Evolutionary conservation across 352 stramenopile species (phyloP).

Genomic region (Nothophytophthora sp.): DNA sequence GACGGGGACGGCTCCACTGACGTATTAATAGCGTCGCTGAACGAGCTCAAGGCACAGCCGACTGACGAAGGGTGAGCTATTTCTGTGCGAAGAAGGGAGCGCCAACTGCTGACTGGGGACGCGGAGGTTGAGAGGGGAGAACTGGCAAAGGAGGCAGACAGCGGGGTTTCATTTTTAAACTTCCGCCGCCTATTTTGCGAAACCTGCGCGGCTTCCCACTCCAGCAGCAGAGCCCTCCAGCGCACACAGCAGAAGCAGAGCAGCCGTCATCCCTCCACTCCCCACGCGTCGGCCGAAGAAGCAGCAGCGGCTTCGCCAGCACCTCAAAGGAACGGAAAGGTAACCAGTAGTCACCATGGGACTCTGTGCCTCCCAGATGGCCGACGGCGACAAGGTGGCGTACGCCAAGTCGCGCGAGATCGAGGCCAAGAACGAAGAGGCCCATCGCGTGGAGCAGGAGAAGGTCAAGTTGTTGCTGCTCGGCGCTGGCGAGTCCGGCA

Average conservation of each 20-base stretch:
- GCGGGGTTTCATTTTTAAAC: slow-evolving; percentile 76
- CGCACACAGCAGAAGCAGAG: slow-evolving; percentile 39
- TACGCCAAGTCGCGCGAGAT: slow-evolving; percentile 78
- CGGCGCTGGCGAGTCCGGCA: slow-evolving; percentile 94
- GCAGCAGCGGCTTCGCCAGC: slow-evolving; percentile 18
- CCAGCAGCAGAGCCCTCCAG: slow-evolving; percentile 27
- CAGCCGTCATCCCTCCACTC: slow-evolving; percentile 15
- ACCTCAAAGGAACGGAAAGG: slow-evolving; percentile 17
- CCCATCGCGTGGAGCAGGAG: slow-evolving; percentile 75
- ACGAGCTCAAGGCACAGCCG: too few species aligned
- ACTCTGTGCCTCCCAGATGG: slow-evolving; percentile 65
- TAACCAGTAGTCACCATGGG: slow-evolving; percentile 47
- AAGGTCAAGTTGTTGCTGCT: slow-evolving; percentile 97
- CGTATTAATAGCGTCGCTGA: slow-evolving; percentile 34
- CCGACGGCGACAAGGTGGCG: slow-evolving; percentile 56
- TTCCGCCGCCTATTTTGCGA: slow-evolving; percentile 47
- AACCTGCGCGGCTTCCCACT: slow-evolving; percentile 34
- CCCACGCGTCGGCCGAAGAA: slow-evolving; percentile 22
- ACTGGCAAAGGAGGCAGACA: slow-evolving; percentile 18
- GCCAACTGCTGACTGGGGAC: not conserved
- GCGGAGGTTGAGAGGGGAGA: not conserved
- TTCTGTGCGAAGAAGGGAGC: slow-evolving; percentile 21
- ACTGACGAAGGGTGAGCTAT: too few species aligned
- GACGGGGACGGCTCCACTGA: slow-evolving; percentile 2
- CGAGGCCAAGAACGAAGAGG: slow-evolving; percentile 80